phyloP scores from a whole-genome alignment of 805 yeast species.

The Starmerella roubikii region DNA sequence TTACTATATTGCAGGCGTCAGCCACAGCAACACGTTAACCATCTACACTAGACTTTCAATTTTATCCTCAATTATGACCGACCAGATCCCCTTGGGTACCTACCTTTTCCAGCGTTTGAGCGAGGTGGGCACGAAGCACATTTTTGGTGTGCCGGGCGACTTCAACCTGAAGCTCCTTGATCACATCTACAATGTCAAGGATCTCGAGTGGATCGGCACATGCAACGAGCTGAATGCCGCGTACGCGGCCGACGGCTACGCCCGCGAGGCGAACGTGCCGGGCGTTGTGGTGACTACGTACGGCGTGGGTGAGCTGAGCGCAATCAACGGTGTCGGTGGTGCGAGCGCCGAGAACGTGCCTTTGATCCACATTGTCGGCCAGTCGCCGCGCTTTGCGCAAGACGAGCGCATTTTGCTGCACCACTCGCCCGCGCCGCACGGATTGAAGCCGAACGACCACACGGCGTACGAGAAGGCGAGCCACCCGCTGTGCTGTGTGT shows the following conservation, averaged over 20 bases:
- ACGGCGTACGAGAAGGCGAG: conserved; percentile 53
- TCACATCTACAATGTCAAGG: conserved; percentile 28
- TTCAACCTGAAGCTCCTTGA: conserved; percentile 32
- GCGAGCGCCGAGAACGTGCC: conserved; percentile 73
- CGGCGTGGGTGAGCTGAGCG: conserved; percentile 85
- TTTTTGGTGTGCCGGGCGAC: conserved; percentile 36
- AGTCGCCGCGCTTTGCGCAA: conserved; percentile 36
- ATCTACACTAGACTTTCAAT: too few relatives aligned
- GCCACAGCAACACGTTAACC: too few relatives aligned
- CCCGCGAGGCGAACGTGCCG: conserved; percentile 47
- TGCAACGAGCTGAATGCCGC: conserved; percentile 87
- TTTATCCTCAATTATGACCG: too few relatives aligned
- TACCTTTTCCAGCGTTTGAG: conserved; percentile 26
- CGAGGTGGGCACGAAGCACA: conserved; percentile 26
- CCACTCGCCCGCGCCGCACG: conserved; percentile 28
- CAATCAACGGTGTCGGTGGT: conserved; percentile 71
- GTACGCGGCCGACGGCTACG: conserved; percentile 82
- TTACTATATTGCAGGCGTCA: too few relatives aligned
- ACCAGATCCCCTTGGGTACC: conserved; percentile 20
- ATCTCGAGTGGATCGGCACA: conserved; percentile 61
- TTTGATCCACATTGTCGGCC: conserved; percentile 73
- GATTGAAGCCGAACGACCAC: conserved; percentile 43
- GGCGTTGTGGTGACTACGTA: conserved; percentile 61
- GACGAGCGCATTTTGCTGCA: conserved; percentile 27
- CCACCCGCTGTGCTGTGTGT: conserved; percentile 40